A percentile compares a stretch with the other conserved stretches of the same genome.
phyloP scores from a whole-genome alignment of 768 basidiomycete species.

The Boletales sp. region DNA sequence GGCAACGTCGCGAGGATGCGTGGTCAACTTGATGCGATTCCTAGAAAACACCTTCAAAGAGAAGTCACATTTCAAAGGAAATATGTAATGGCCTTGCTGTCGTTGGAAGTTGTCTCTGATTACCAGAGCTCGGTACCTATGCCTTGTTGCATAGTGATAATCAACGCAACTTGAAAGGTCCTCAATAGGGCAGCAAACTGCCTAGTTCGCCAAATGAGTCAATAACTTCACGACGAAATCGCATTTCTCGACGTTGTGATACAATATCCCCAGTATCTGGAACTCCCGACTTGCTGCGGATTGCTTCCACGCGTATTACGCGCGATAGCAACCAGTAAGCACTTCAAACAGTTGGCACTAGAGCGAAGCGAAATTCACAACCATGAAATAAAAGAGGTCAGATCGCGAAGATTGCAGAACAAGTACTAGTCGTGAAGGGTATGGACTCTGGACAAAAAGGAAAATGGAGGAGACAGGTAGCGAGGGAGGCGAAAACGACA shows the following conservation, averaged over 20 bases:
- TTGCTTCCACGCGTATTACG: conserved; percentile 2
- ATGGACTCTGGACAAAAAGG: conserved; percentile 28
- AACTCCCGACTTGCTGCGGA: conserved; percentile 10
- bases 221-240: too few relatives aligned
- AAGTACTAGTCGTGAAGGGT: conserved; percentile 35
- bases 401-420: conserved; percentile 38
- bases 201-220: too few relatives aligned
- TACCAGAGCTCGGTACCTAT: not conserved
- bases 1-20: too few relatives aligned
- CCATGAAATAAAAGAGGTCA: conserved; percentile 25
- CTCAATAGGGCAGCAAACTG: too few relatives aligned
- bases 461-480: conserved; percentile 13
- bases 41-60: too few relatives aligned
- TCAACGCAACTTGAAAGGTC: too few relatives aligned
- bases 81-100: too few relatives aligned
- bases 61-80: too few relatives aligned
- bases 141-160: not conserved
- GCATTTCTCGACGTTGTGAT: not conserved
- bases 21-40: too few relatives aligned
- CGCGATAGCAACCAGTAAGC: conserved; percentile 17
- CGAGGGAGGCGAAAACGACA: conserved; percentile 16
- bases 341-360: not conserved
- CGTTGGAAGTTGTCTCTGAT: too few relatives aligned
- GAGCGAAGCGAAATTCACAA: conserved; percentile 9
- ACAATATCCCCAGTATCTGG: not conserved